Evolutionary conservation across 2,329 filamentous ascomycete genomes (phyloP), one percentile per base, ranked within the genome.

Genomic region (Aureobasidium namibiae): DNA sequence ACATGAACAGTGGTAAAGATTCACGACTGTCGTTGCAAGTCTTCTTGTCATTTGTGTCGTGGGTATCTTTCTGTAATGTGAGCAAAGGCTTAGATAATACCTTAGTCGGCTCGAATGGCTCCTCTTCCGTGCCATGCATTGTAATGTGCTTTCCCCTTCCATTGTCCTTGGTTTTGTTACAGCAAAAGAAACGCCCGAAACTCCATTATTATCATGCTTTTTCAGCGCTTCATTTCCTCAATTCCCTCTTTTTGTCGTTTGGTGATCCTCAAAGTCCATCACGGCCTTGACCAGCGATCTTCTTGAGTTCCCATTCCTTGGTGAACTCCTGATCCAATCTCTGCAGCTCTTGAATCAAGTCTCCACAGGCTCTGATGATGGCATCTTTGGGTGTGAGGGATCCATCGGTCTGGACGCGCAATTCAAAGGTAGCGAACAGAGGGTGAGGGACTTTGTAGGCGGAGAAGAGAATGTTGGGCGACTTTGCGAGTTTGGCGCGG

Each of bases 381-480:
- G 92, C 91, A 66, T 96, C 90, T 66, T 92, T 92, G n/a, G 94
- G 91, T 1, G 88, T 88, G 63, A 96, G 82, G 24, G 82, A 82
- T 61, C 94, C 94, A 70, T 97, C 90, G 4, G 94, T 99, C 75
- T 96, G 91, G 61, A 99, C 83, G 60, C 94, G 89, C 61, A 99
- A 78, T 66, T 85, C 78, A 72, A 89, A 85, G 34, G 69, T 71
- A 42, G 72, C 69, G 64, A 75, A 73, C 53, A 76, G 68, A 31
- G 73, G 66, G 68, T 75, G 72, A 39, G 72, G 70, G 44, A 82
- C 84, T 75, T 95, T 95, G 80, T 99, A 99, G 13, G 88, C 94
- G 61, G 92, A 86, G 80, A 97, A 95, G 67, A 88, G 79, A 67
- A 99, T 88, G 71, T 95, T 87, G 18, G 85, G 82, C 68, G 90